A percentile compares a stretch with the other conserved stretches of the same genome.
These are phyloP conservation scores for Mimosa bimucronata DNA, from an alignment of 306 rosid genomes.

Conservation along the genomic window DNA sequence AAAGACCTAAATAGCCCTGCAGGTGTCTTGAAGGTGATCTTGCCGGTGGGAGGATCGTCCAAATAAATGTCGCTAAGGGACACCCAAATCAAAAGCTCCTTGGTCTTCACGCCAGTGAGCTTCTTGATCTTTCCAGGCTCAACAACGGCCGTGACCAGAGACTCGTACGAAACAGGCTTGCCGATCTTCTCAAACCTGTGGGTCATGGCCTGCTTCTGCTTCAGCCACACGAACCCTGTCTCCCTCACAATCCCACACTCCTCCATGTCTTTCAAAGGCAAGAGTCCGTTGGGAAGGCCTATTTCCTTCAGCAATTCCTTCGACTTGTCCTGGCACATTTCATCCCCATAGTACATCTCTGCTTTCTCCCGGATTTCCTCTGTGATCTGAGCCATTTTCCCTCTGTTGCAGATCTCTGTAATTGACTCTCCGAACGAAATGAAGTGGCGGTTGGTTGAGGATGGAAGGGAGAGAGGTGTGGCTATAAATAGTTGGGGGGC, in stretches of 20 bases:
- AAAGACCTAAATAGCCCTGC: slow-evolving; percentile 66
- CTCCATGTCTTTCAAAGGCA: slow-evolving; percentile 72
- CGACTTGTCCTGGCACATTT: slow-evolving; percentile 63
- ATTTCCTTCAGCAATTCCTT: slow-evolving; percentile 60
- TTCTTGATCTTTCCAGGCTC: slow-evolving; percentile 70
- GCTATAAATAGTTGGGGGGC: slow-evolving; percentile 33
- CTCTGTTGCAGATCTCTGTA: not conserved
- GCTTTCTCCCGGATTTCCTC: slow-evolving; percentile 59
- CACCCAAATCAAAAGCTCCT: slow-evolving; percentile 89
- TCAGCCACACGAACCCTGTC: slow-evolving; percentile 86
- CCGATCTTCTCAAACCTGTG: slow-evolving; percentile 88
- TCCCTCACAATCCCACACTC: slow-evolving; percentile 77
- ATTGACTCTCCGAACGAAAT: not conserved
- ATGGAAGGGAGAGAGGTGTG: not conserved
- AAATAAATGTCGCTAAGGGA: slow-evolving; percentile 62
- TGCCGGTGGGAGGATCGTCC: slow-evolving; percentile 74
- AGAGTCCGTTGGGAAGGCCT: slow-evolving; percentile 68
- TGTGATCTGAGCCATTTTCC: slow-evolving; percentile 55
- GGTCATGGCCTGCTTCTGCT: slow-evolving; percentile 60
- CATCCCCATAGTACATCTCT: slow-evolving; percentile 75
- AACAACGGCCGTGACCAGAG: slow-evolving; percentile 72
- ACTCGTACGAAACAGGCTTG: slow-evolving; percentile 58
- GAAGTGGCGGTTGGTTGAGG: not conserved
- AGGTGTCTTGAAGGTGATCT: slow-evolving; percentile 71
- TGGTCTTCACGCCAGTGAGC: slow-evolving; percentile 78